Evolutionary conservation across 768 basidiomycete species (phyloP).

Genomic region (Mycena belliarum): DNA sequence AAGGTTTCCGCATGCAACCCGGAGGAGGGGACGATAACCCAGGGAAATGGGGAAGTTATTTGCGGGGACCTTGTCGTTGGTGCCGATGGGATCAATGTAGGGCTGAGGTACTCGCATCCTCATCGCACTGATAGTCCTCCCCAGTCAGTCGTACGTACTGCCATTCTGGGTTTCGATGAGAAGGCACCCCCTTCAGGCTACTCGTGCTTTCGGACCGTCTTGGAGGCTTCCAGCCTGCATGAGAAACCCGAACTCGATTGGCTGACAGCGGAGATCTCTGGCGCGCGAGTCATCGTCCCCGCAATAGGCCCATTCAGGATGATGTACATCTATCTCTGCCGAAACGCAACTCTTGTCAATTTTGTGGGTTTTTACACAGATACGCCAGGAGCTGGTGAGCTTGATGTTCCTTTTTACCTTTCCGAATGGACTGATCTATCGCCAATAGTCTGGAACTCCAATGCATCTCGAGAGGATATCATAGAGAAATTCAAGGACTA

Average conservation of each 20-base stretch:
- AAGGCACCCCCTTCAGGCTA: neutral
- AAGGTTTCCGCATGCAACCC: conserved; percentile 18
- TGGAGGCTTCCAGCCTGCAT: neutral
- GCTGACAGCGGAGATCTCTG: conserved; percentile 4
- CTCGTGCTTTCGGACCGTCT: conserved; percentile 14
- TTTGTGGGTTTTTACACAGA: conserved; percentile 4
- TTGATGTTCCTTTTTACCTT: neutral
- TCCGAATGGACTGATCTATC: neutral
- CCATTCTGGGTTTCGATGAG: neutral
- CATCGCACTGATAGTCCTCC: neutral
- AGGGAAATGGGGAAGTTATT: conserved; percentile 36
- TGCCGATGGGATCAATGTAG: conserved; percentile 33
- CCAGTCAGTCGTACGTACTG: conserved; percentile 4
- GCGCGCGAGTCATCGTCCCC: neutral
- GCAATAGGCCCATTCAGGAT: conserved; percentile 8
- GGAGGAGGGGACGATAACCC: conserved; percentile 32
- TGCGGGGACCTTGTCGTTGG: conserved; percentile 37
- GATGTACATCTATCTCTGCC: neutral
- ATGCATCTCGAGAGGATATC: neutral
- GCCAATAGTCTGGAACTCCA: neutral
- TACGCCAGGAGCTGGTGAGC: neutral
- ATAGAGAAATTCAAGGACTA: neutral
- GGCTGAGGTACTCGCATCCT: neutral
- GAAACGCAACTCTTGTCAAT: conserved; percentile 7
- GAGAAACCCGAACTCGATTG: conserved; percentile 10